These are phyloP conservation scores for Mycena venus DNA, from an alignment of 768 basidiomycete genomes.

Conservation along the genomic window DNA sequence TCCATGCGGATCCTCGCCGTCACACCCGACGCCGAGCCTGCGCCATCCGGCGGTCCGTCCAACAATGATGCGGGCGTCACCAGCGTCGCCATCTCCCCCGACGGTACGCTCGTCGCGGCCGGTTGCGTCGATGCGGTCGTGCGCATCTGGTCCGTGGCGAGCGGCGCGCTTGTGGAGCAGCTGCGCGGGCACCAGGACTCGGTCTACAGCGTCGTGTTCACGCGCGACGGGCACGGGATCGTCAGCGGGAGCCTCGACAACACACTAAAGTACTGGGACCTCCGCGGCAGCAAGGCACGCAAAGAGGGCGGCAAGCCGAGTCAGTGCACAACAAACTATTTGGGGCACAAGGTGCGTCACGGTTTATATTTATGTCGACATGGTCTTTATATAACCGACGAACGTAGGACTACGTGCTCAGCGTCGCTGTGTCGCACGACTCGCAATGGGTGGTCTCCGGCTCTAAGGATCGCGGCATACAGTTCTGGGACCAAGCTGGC, in stretches of 20 bases:
- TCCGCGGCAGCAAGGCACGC: slow-evolving; percentile 68
- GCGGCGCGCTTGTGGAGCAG: slow-evolving; percentile 75
- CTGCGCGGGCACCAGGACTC: slow-evolving; percentile 86
- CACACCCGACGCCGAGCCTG: slow-evolving; percentile 21
- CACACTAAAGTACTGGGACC: slow-evolving; percentile 91
- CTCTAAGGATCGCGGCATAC: slow-evolving; percentile 94
- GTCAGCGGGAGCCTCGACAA: slow-evolving; percentile 94
- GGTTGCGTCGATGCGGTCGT: slow-evolving; percentile 68
- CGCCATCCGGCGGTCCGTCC: slow-evolving; percentile 23
- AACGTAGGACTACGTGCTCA: slow-evolving; percentile 46
- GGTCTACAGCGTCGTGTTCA: slow-evolving; percentile 93
- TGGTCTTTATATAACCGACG: neutral
- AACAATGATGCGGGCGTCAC: slow-evolving; percentile 68
- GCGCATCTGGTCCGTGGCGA: slow-evolving; percentile 74
- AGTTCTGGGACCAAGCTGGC: slow-evolving; percentile 87
- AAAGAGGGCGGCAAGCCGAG: slow-evolving; percentile 56
- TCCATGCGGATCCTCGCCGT: slow-evolving; percentile 37
- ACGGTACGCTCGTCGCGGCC: slow-evolving; percentile 66
- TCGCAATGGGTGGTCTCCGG: slow-evolving; percentile 96
- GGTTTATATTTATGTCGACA: neutral
- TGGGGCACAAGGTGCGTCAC: slow-evolving; percentile 81
- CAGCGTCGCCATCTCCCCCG: slow-evolving; percentile 73
- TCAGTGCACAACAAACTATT: slow-evolving; percentile 77
- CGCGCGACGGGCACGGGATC: slow-evolving; percentile 90
- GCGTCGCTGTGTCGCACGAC: slow-evolving; percentile 81